These are phyloP conservation scores for Turnera subulata DNA, from an alignment of 345 rosid genomes.

Conservation along the genomic window DNA sequence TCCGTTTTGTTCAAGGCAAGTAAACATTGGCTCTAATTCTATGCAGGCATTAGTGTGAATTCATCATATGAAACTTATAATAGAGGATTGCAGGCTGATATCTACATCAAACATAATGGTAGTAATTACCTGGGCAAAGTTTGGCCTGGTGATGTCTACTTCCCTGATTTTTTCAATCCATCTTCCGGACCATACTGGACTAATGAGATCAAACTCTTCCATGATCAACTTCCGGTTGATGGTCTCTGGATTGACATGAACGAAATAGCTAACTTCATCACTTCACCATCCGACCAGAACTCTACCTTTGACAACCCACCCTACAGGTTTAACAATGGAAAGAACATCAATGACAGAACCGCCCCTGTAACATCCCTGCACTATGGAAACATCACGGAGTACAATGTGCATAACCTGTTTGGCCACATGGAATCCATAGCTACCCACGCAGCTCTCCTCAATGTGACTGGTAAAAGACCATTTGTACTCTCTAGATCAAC, in stretches of 20 bases:
- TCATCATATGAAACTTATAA: slow-evolving; percentile 41
- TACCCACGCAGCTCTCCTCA: slow-evolving; percentile 51
- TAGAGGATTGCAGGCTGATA: slow-evolving; percentile 62
- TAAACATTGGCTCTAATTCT: too few relatives aligned
- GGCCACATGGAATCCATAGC: slow-evolving; percentile 59
- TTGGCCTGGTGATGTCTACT: slow-evolving; percentile 71
- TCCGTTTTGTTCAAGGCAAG: too few relatives aligned
- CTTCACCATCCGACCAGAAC: slow-evolving; percentile 34
- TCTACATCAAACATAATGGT: slow-evolving; percentile 51
- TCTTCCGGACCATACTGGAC: slow-evolving; percentile 40
- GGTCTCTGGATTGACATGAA: slow-evolving; percentile 90
- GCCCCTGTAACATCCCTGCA: slow-evolving; percentile 53
- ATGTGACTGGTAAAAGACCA: slow-evolving; percentile 52
- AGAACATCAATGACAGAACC: slow-evolving; percentile 32
- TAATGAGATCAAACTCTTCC: slow-evolving; percentile 51
- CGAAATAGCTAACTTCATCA: slow-evolving; percentile 57
- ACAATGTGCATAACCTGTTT: slow-evolving; percentile 64
- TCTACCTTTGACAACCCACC: slow-evolving; percentile 61
- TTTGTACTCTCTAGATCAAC: slow-evolving; percentile 71
- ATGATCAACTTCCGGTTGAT: slow-evolving; percentile 44
- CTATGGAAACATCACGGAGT: slow-evolving; percentile 52
- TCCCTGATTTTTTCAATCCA: slow-evolving; percentile 66
- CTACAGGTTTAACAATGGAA: slow-evolving; percentile 59
- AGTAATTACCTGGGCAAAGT: slow-evolving; percentile 56
- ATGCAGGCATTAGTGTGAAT: slow-evolving; percentile 52